phyloP scores from a whole-genome alignment of 2,329 filamentous ascomycete genomes.

The Orbilia javanica region DNA sequence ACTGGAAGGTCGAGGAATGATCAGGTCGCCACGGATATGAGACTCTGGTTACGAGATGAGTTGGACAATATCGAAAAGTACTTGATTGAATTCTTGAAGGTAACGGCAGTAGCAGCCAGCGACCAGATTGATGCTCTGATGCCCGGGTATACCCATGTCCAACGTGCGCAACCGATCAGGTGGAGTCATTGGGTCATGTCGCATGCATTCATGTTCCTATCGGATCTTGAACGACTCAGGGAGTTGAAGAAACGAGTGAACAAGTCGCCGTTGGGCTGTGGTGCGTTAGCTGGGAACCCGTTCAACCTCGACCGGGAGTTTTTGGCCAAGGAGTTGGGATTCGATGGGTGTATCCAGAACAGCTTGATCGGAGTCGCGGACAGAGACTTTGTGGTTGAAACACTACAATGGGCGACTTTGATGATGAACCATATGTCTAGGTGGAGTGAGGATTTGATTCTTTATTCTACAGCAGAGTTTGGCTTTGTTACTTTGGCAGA shows the following conservation, averaged over 20 bases:
- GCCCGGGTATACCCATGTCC: conserved; percentile 89
- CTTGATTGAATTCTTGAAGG: conserved; percentile 77
- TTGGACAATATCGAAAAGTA: conserved; percentile 77
- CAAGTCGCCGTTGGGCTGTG: conserved; percentile 76
- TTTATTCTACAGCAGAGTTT: conserved; percentile 82
- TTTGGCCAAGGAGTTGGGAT: conserved; percentile 84
- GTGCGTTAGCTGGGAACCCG: conserved; percentile 83
- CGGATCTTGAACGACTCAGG: conserved; percentile 81
- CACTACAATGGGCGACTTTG: conserved; percentile 81
- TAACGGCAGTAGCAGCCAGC: conserved; percentile 78
- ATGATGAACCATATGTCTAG: conserved; percentile 84
- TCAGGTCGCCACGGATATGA: conserved; percentile 90
- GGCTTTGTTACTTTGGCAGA: conserved; percentile 81
- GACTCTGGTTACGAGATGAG: conserved; percentile 85
- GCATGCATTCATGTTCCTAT: conserved; percentile 77
- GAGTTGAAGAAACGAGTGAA: conserved; percentile 82
- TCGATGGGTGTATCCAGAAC: conserved; percentile 80
- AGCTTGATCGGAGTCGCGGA: conserved; percentile 81
- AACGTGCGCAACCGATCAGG: conserved; percentile 82
- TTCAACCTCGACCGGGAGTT: conserved; percentile 84
- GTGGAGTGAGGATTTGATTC: conserved; percentile 87
- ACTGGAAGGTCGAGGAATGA: conserved; percentile 90
- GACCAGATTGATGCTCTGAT: conserved; percentile 81
- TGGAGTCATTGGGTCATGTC: conserved; percentile 87
- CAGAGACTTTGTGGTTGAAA: conserved; percentile 85